Conservation (phyloP, 257 asterid species). For the Nicotiana noctiflora region DNA sequence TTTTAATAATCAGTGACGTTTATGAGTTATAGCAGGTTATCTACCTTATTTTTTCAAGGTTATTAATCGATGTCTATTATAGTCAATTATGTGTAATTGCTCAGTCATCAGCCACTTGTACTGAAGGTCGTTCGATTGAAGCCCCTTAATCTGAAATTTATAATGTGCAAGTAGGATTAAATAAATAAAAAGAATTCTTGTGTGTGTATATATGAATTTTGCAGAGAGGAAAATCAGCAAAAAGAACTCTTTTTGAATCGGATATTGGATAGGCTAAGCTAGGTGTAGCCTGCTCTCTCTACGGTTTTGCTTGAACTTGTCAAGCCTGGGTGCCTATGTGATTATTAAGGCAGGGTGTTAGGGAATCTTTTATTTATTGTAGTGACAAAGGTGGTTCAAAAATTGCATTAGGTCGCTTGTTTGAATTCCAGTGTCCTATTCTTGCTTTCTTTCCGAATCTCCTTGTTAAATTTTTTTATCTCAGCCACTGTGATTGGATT, state of each 20-base stretch:
- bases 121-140: background rate
- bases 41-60: background rate
- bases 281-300: too few species aligned
- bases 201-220: too few species aligned
- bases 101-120: background rate
- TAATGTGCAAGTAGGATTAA: background rate
- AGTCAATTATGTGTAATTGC: background rate
- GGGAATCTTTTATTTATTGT: background rate
- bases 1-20: background rate
- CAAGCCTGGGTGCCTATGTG: too few species aligned
- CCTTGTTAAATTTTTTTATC: too few species aligned
- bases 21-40: background rate
- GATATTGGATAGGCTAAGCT: too few species aligned
- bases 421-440: background rate
- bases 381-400: background rate
- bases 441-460: too few species aligned
- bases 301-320: too few species aligned
- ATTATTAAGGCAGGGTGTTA: too few species aligned
- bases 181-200: too few species aligned
- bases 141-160: too few species aligned
- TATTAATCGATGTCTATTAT: background rate
- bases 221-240: too few species aligned
- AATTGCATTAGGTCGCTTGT: background rate
- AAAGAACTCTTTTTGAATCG: too few species aligned
- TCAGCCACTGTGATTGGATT: background rate